Conservation (phyloP, 2,329 filamentous ascomycete species). For the Aspergillus fischeri region DNA sequence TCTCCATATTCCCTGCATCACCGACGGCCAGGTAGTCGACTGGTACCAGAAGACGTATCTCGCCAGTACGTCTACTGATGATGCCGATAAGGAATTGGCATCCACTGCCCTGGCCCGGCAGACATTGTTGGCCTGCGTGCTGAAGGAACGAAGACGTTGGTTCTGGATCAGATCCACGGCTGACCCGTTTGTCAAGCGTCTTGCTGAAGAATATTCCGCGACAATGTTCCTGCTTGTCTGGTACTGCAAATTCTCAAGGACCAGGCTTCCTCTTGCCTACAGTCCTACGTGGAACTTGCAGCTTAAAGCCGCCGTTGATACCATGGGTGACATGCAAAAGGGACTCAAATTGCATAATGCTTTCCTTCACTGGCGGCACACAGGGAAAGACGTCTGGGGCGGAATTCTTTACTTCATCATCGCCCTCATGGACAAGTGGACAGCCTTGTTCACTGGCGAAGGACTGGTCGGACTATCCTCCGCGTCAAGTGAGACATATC, state of each 20-base stretch:
- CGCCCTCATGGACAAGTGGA: constrained; percentile 55
- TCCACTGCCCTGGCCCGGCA: constrained; percentile 26
- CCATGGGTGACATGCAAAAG: constrained; percentile 50
- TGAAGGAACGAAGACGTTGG: constrained; percentile 39
- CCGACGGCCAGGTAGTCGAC: constrained; percentile 37
- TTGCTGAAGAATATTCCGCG: constrained; percentile 49
- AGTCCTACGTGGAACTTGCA: constrained; percentile 57
- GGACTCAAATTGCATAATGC: constrained; percentile 55
- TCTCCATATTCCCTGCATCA: constrained; percentile 35
- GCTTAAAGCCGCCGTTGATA: constrained; percentile 51
- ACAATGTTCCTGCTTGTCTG: constrained; percentile 51
- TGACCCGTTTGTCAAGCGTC: constrained; percentile 45
- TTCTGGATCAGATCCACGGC: constrained; percentile 41
- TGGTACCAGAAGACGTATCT: constrained; percentile 24
- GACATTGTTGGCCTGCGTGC: constrained; percentile 42
- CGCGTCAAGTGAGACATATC: constrained; percentile 34
- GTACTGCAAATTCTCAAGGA: constrained; percentile 48
- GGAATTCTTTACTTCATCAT: constrained; percentile 53
- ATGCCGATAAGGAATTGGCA: constrained; percentile 21
- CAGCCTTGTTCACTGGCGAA: constrained; percentile 45
- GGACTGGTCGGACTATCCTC: constrained; percentile 39
- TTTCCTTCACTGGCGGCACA: constrained; percentile 56
- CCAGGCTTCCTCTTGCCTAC: constrained; percentile 49
- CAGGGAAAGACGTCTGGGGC: constrained; percentile 51
- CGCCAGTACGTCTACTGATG: constrained; percentile 22